Evolutionary conservation across 768 basidiomycete genomes (phyloP).

Genomic region (Boletus sp.): DNA sequence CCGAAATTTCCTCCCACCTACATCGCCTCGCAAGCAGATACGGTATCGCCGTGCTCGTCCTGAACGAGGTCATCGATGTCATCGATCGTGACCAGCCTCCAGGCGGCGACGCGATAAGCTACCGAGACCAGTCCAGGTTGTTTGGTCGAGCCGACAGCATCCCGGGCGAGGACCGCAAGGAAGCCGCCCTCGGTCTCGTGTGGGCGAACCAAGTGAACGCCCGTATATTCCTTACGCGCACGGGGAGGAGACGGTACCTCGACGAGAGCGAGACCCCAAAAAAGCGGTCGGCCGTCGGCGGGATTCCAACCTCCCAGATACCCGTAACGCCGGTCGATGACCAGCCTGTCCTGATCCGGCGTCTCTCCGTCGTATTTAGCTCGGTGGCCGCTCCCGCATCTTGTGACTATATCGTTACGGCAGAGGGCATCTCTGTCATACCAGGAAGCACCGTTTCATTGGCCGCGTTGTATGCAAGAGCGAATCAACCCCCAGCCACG

Average conservation of each 20-base stretch:
- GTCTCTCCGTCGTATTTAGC: constrained; percentile 77
- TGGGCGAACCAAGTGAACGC: constrained; percentile 94
- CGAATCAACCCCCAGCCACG: constrained; percentile 10
- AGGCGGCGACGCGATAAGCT: constrained; percentile 42
- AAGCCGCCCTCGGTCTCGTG: constrained; percentile 81
- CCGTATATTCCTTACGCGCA: constrained; percentile 79
- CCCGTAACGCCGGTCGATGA: constrained; percentile 32
- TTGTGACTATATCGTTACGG: constrained; percentile 74
- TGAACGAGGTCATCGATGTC: constrained; percentile 90
- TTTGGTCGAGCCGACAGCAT: constrained; percentile 66
- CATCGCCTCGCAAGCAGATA: constrained; percentile 67
- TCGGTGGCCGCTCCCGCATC: constrained; percentile 55
- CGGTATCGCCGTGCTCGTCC: constrained; percentile 70
- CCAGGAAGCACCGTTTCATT: constrained; percentile 22
- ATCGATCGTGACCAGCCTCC: constrained; percentile 40
- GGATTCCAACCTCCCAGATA: neutral
- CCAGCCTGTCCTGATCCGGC: constrained; percentile 57
- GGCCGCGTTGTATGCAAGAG: neutral
- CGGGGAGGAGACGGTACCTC: constrained; percentile 62
- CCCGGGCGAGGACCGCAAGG: constrained; percentile 61
- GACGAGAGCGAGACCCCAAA: constrained; percentile 34
- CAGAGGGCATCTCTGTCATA: constrained; percentile 49
- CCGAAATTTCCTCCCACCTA: constrained; percentile 63
- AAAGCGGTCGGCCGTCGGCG: constrained; percentile 23
- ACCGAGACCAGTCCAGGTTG: constrained; percentile 72